Base-by-base conservation (phyloP, 305 asterid species). In the Solanum hybrid region DNA sequence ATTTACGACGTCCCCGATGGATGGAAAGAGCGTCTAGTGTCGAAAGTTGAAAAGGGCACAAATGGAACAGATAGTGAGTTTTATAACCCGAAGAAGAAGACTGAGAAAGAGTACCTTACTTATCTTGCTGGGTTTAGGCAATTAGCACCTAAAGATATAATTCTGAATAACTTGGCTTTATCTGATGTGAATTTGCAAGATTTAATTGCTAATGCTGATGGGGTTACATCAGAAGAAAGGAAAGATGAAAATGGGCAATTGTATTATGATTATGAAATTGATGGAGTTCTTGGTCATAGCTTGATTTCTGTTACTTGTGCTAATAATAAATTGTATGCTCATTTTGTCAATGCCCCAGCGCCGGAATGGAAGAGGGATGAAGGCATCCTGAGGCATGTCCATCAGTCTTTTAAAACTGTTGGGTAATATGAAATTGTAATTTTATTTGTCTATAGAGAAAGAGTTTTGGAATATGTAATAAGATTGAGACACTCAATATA, bases 31-130 rank as follows among this genome's bases (percentile, higher is more conserved):
- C 91, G 92, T 82, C 91, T 89, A 5, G 96, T 97, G 10, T 94
- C 99, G 6, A 96, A 96, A 90, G 92, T 95, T 2, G 97, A 94
- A 91, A 96, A 97, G 93, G 99, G 99, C 0, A 96, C 99, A 0
- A 95, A 97, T 89, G 99, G 99, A 1, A 97, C 99, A 1, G 99
- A 96, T 86, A 95, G 98, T 22, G 99, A 97, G 73, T 97, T 97
- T 91, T 97, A 91, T 93, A 97, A 97, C 90, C 99, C 99, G 2
- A 96, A 94, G 89, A 96, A 94, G 95, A 97, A 96, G 85, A 0
- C 93, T 1, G 99, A 97, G 89, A 95, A 93, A 45, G 99, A 94
- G 80, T 97, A 97, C 93, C 87, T 97, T 2, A 97, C 99, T 1
- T 97, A 88, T 71, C 98, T 97, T 10, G 94, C 92, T 1, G 99